Base-by-base conservation (phyloP, 108 stramenopile genomes). In the Skeletonema tropicum region DNA sequence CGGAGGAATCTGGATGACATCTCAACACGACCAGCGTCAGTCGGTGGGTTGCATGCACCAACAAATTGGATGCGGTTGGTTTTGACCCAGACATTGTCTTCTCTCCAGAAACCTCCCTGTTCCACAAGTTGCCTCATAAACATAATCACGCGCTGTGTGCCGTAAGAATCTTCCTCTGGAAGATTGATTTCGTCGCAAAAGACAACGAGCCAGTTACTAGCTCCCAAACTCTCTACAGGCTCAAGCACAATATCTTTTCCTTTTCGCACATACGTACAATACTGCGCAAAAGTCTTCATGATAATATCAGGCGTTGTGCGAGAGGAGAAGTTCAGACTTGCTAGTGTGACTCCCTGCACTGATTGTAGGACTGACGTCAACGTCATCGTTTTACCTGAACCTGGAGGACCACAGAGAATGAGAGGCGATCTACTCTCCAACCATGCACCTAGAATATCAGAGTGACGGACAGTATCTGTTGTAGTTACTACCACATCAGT, bases 101-200 rank as follows among this genome's bases (percentile, higher is more conserved):
- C 79, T 48, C 92, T 83, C 98, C 98, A 99, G 76, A 98, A 99
- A 36, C 99, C 99, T 45, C 97, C 97, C 66, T 97, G 98, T 73
- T 99, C 98, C 8, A 95, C 94, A 64, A 98, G 88, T 73, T 97
- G 97, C 29, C 99, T 83, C 97, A 99, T 89, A 70, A 99, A 97
- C 85, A 89, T 95, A 30, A 99, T 96, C 7, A 98, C 98, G 19
- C 91, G 79, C 81, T 98, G 98, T 3, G 98, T 99, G 15, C 98
- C 99, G 64, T 99, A 99, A 11, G 86, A 70, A 78, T 99, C 99
- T 59, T 96, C 83, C 12, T 90, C 94, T 6, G 98, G 98, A 48
- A 99, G 86, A 82, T 99, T 99, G 83, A 99, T 95, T 84, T 99
- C 99, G 71, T 99, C 99, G 69, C 97, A 98, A 83, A 99, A 99